These are phyloP conservation scores for Fusarium sp. DNA, from an alignment of 2,329 filamentous ascomycete species.

Conservation along the genomic window DNA sequence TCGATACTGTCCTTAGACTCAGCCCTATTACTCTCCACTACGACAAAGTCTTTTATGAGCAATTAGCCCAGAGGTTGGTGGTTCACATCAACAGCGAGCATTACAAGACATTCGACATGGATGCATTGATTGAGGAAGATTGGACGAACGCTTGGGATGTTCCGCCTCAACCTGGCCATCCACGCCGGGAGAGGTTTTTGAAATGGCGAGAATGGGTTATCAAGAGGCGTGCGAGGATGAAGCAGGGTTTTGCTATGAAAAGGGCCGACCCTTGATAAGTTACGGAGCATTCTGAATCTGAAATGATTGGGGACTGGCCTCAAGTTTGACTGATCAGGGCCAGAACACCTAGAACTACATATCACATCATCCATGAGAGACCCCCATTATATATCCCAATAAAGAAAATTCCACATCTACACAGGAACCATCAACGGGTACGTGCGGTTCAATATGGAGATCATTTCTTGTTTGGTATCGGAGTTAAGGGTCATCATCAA, in stretches of 20 bases:
- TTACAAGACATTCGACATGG: background rate
- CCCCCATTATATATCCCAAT: background rate
- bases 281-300: too few species aligned
- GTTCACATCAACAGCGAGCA: conserved; percentile 8
- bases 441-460: background rate
- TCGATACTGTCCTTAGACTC: background rate
- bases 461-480: conserved; percentile 2
- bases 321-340: too few species aligned
- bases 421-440: background rate
- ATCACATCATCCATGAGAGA: too few species aligned
- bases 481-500: conserved; percentile 20
- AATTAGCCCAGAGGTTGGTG: background rate
- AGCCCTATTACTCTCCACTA: background rate
- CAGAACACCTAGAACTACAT: too few species aligned
- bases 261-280: background rate
- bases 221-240: conserved; percentile 1
- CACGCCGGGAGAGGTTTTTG: background rate
- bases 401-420: too few species aligned
- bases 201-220: conserved; percentile 2
- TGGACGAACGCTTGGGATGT: background rate
- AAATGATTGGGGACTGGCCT: too few species aligned
- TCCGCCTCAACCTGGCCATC: background rate
- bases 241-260: background rate
- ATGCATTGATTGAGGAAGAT: background rate
- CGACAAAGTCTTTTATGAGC: background rate